Percentiles rank a stretch among this genome's conserved stretches.
Evolutionary conservation across 306 rosid species (phyloP).

Genomic region (Medicago ruthenica): DNA sequence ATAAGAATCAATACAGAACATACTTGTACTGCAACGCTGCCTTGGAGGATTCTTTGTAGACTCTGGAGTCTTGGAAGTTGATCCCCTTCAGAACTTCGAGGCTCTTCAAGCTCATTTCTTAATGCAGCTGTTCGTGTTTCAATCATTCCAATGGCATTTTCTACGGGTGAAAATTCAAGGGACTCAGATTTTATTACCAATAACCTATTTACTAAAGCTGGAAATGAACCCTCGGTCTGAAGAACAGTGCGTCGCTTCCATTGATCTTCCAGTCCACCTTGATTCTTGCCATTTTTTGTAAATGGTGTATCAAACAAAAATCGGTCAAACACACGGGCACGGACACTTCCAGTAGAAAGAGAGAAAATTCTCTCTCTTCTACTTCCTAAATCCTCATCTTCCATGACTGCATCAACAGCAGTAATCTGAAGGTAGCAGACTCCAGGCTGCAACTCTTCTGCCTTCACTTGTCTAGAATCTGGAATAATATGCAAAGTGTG

Average conservation of each 20-base stretch:
- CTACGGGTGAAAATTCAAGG: conserved; percentile 96
- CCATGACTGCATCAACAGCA: conserved; percentile 97
- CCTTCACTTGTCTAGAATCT: conserved; percentile 97
- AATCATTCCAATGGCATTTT: conserved; percentile 99
- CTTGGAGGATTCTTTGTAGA: conserved; percentile 97
- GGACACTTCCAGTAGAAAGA: conserved; percentile 91
- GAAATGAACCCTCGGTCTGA: conserved; percentile 97
- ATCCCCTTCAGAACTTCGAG: conserved; percentile 97
- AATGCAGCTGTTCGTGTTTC: conserved; percentile 97
- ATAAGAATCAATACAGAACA: conserved; percentile 32
- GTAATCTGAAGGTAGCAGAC: conserved; percentile 96
- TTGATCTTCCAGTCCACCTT: conserved; percentile 97
- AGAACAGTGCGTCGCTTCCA: conserved; percentile 97
- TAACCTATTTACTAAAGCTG: conserved; percentile 96
- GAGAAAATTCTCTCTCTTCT: conserved; percentile 93
- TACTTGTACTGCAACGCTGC: conserved; percentile 99
- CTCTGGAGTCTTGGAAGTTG: conserved; percentile 98
- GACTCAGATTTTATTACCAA: conserved; percentile 86
- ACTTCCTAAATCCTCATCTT: conserved; percentile 97
- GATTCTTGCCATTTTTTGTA: conserved; percentile 94
- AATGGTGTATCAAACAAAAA: conserved; percentile 98
- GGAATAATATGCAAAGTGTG: conserved; percentile 90
- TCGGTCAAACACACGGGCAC: conserved; percentile 95
- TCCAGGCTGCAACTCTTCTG: conserved; percentile 95
- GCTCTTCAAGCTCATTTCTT: conserved; percentile 98